Conservation (phyloP, 352 stramenopile genomes). For the Phytophthora pistaciae region DNA sequence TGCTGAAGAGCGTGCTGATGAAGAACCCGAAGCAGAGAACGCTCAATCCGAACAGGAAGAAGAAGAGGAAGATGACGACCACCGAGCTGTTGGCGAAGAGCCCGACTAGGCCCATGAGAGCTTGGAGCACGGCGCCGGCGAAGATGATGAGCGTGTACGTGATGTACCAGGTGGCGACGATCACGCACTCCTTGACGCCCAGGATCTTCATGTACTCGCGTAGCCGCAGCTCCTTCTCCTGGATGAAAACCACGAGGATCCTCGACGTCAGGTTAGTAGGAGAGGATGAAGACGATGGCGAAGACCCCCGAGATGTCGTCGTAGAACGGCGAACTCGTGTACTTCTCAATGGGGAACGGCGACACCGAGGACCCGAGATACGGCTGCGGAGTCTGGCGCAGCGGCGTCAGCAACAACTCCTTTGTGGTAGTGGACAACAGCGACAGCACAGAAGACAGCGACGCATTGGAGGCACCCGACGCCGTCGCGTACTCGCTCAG, state of each 20-base stretch:
- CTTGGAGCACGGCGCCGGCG: conserved; percentile 40
- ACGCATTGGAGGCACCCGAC: neutral
- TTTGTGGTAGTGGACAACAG: conserved; percentile 6
- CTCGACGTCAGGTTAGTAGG: conserved; percentile 38
- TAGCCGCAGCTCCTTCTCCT: conserved; percentile 41
- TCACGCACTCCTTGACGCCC: conserved; percentile 41
- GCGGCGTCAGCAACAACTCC: conserved; percentile 36
- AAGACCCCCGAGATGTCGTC: conserved; percentile 41
- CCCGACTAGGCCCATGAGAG: conserved; percentile 20
- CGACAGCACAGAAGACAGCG: neutral
- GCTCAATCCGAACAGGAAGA: conserved; percentile 75
- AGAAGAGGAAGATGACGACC: conserved; percentile 61
- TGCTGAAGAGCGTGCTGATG: conserved; percentile 82
- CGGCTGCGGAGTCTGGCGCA: conserved; percentile 48
- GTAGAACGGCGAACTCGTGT: conserved; percentile 41
- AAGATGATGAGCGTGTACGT: conserved; percentile 49
- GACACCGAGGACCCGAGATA: conserved; percentile 35
- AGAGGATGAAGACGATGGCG: conserved; percentile 38
- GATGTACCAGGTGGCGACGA: conserved; percentile 53
- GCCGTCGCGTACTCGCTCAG: neutral
- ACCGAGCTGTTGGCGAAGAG: conserved; percentile 41
- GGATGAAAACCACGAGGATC: conserved; percentile 39
- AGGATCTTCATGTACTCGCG: conserved; percentile 47
- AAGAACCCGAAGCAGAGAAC: conserved; percentile 77
- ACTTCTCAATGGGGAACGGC: conserved; percentile 43